These are phyloP conservation scores for Thymus quinquecostatus DNA, from an alignment of 257 asterid genomes.

Conservation along the genomic window DNA sequence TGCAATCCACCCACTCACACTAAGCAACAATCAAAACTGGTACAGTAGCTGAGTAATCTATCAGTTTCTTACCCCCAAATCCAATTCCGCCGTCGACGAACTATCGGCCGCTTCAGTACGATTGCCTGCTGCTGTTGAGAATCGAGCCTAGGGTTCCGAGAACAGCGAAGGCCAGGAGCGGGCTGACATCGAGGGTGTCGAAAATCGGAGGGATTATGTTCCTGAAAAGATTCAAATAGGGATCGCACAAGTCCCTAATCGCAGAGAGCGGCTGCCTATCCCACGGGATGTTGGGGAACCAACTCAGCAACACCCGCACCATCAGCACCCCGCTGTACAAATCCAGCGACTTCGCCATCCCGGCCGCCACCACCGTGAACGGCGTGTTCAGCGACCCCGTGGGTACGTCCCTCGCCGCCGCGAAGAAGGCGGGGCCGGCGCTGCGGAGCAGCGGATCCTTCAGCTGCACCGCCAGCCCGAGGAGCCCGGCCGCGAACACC, in stretches of 20 bases:
- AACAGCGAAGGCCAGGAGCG: conserved; percentile 81
- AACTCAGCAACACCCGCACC: conserved; percentile 86
- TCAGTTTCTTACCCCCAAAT: conserved; percentile 17
- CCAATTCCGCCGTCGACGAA: conserved; percentile 1
- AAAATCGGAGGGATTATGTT: conserved; percentile 84
- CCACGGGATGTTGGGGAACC: conserved; percentile 99
- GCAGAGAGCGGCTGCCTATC: conserved; percentile 92
- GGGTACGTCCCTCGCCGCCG: conserved; percentile 56
- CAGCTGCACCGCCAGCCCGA: conserved; percentile 42
- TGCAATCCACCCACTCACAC: neutral
- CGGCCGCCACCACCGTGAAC: conserved; percentile 87
- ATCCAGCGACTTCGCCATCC: conserved; percentile 90
- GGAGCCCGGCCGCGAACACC: conserved; percentile 39
- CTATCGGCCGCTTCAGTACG: conserved; percentile 38
- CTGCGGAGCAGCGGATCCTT: conserved; percentile 49
- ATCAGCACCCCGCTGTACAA: conserved; percentile 82
- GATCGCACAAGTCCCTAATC: conserved; percentile 93
- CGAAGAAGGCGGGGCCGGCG: conserved; percentile 83
- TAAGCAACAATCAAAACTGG: conserved; percentile 17
- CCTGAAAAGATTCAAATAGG: conserved; percentile 86
- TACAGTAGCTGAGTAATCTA: conserved; percentile 24
- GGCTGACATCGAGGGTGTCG: conserved; percentile 81
- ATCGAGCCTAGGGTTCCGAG: conserved; percentile 79
- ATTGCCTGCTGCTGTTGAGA: conserved; percentile 58
- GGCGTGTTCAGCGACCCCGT: conserved; percentile 71